A percentile compares a stretch with the other conserved stretches of the same genome.
Conservation (phyloP, 129 eudicot genomes). For the Flaveria linearis region DNA sequence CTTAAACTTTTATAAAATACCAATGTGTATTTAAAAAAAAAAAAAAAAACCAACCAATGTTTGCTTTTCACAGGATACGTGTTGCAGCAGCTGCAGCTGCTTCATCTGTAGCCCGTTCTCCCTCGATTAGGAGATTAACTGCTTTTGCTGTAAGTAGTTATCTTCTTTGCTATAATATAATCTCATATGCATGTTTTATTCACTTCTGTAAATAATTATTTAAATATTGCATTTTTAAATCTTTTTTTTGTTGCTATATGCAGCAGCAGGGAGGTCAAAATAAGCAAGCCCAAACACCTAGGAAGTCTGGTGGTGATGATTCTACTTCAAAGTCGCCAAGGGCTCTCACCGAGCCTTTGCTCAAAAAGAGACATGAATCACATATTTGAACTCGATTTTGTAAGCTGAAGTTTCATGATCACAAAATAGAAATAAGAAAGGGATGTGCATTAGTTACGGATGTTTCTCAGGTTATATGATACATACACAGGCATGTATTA, state of each 20-base stretch:
- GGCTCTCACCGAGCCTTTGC: conserved; percentile 52
- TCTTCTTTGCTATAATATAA: neutral
- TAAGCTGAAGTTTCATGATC: conserved; percentile 20
- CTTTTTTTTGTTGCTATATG: conserved; percentile 17
- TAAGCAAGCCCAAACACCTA: conserved; percentile 55
- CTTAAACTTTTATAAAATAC: neutral
- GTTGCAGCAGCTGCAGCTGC: conserved; percentile 99
- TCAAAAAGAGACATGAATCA: conserved; percentile 33
- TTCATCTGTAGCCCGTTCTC: conserved; percentile 94
- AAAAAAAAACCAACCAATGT: neutral
- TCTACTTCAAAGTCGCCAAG: conserved; percentile 43
- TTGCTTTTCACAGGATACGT: conserved; percentile 64
- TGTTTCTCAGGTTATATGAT: conserved; percentile 12
- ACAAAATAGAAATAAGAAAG: conserved; percentile 28
- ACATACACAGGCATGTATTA: neutral
- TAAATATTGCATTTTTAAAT: neutral
- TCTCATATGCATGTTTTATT: too few species aligned
- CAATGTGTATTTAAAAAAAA: neutral
- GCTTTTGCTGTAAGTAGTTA: conserved; percentile 57
- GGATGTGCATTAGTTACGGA: neutral
- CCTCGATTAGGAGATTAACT: conserved; percentile 73
- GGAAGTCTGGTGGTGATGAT: conserved; percentile 59
- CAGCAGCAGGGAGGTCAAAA: conserved; percentile 63
- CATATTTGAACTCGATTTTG: conserved; percentile 14
- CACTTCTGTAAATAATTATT: too few species aligned